Conservation (phyloP, 495 filamentous ascomycete species). For the Podospora appendiculata region DNA sequence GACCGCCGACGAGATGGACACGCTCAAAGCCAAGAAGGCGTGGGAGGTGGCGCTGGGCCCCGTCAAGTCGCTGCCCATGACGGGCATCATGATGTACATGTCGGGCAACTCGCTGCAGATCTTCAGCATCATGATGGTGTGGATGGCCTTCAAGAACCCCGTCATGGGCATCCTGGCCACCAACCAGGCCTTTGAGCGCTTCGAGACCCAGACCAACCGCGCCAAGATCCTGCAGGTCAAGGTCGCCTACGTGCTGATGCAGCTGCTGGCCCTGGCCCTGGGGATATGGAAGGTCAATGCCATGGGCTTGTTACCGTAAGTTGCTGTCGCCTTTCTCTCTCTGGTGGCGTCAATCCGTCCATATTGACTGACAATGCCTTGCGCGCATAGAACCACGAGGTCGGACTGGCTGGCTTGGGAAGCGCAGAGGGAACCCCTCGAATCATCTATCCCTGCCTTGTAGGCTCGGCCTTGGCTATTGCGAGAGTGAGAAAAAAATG, state of each 20-base stretch:
- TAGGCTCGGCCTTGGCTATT: slow-evolving; percentile 9
- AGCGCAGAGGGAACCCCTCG: slow-evolving; percentile 64
- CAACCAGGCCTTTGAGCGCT: slow-evolving; percentile 73
- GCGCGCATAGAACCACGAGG: slow-evolving; percentile 64
- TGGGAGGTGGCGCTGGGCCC: slow-evolving; percentile 97
- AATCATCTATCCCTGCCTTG: slow-evolving; percentile 56
- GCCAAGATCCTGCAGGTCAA: slow-evolving; percentile 70
- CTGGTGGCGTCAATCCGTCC: neutral
- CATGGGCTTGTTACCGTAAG: slow-evolving; percentile 81
- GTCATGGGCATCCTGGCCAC: slow-evolving; percentile 75
- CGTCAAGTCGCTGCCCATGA: slow-evolving; percentile 94
- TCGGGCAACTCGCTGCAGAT: slow-evolving; percentile 97
- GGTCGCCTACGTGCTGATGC: slow-evolving; percentile 77
- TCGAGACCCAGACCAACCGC: slow-evolving; percentile 77
- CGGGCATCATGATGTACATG: slow-evolving; percentile 99
- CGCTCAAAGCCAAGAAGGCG: slow-evolving; percentile 93
- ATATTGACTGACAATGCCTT: slow-evolving; percentile 15
- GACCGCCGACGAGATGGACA: slow-evolving; percentile 77
- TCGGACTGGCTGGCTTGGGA: slow-evolving; percentile 98
- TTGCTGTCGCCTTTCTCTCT: neutral
- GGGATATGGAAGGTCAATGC: slow-evolving; percentile 95
- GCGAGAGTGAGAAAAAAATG: neutral
- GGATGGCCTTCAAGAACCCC: slow-evolving; percentile 96
- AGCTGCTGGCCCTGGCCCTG: slow-evolving; percentile 70
- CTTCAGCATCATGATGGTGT: slow-evolving; percentile 99